Evolutionary conservation across 148 eudicot genomes (phyloP), one percentile per base, ranked within the genome.

Genomic region (Rhododendron ovatum): DNA sequence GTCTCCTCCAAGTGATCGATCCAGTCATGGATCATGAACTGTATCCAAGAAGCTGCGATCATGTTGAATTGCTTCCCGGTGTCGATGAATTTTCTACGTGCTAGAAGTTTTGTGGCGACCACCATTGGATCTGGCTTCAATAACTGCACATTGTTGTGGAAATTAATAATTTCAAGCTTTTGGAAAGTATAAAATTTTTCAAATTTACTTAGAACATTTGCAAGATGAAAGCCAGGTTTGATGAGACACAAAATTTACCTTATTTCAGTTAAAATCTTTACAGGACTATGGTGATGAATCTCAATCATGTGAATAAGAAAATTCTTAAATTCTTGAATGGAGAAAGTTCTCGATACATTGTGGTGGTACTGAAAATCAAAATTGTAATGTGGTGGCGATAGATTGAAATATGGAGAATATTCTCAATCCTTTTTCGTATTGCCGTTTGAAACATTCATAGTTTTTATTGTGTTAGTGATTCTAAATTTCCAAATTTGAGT

Each of bases 11-110:
- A 26, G 57, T 91, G 93, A 88, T 91, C 93, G 15, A 88, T 71
- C 93, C 93, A 91, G 77, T 91, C 93, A 84, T 91, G 93, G 3
- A 91, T 86, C 93, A 91, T 91, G 78, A 91, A 89, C 71, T 91
- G 93, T 50, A 89, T 91, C 93, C 93, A 91, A 9, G 90, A 81
- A 55, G 90, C 86, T 14, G 93, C 93, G n/a, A 91, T 89, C 86
- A 89, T 84, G 88, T 91, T 91, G 87, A 91, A 91, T 71, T 91
- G 92, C 47, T 91, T 88, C 84, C 92, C 89, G 7, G 89, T 89
- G 80, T 91, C 92, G 1, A 85, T 47, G 7, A 89, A 82, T 47
- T 84, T 77, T 78, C 83, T 91, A 9, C 92, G 89, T 24, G 91
- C 90, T 35, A 91, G 67, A n/a, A 91, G 93, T 86, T 91, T 91